A percentile compares a stretch with the other conserved stretches of the same genome.
These are phyloP conservation scores for Dictyostelium citrinum DNA, from an alignment of 78 protist genomes.

Conservation along the genomic window DNA sequence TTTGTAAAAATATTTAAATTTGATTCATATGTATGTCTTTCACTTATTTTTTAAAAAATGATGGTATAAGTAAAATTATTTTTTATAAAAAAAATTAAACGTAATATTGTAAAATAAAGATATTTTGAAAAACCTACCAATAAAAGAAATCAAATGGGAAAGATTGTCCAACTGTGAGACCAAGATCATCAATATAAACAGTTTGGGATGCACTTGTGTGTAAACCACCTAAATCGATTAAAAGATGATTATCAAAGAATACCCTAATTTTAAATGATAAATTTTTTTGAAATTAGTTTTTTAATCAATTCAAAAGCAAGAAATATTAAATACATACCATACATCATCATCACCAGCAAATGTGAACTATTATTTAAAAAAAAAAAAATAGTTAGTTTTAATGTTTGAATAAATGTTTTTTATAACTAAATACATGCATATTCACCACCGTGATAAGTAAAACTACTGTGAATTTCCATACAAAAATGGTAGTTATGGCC, in stretches of 20 bases:
- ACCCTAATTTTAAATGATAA: not conserved
- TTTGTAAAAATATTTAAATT: slow-evolving; percentile 2
- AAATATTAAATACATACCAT: not conserved
- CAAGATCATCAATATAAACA: slow-evolving; percentile 16
- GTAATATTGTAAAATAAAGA: too few species aligned
- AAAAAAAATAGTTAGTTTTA: not conserved
- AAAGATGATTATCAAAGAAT: slow-evolving; percentile 4
- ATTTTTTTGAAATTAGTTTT: not conserved
- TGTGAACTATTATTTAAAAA: not conserved
- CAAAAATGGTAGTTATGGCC: slow-evolving; percentile 2
- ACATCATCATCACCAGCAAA: slow-evolving; percentile 72
- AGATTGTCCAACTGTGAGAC: not conserved
- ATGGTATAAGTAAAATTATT: too few species aligned
- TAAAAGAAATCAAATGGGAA: slow-evolving; percentile 14
- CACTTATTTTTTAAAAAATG: too few species aligned
- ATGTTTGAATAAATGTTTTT: not conserved
- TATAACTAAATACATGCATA: not conserved
- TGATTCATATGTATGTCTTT: slow-evolving; percentile 6
- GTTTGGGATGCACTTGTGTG: not conserved
- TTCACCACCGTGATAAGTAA: not conserved
- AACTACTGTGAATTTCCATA: slow-evolving; percentile 11
- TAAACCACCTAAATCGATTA: slow-evolving; percentile 54
- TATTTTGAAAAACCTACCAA: too few species aligned
- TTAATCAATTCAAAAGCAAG: too few species aligned
- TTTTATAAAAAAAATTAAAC: too few species aligned